These are phyloP conservation scores for Rhizoclosmatium globosum DNA, from an alignment of 192 early-diverging fungal genomes.

Conservation along the genomic window DNA sequence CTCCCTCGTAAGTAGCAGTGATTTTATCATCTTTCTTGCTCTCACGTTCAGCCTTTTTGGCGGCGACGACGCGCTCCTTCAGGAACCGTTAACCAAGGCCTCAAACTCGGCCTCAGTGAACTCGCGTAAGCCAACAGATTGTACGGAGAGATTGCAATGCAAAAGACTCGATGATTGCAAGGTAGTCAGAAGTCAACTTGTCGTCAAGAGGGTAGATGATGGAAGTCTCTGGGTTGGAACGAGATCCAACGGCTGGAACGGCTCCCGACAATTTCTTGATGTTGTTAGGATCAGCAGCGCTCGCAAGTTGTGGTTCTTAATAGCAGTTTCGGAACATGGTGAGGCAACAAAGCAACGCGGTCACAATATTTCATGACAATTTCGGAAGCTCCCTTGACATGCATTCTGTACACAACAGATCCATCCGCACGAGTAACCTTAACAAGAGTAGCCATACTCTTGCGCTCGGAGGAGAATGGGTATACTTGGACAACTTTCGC, in stretches of 20 bases:
- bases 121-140: constrained; percentile 79
- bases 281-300: constrained; percentile 30
- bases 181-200: constrained; percentile 23
- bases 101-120: constrained; percentile 37
- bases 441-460: constrained; percentile 90
- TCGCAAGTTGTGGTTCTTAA: constrained; percentile 49
- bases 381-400: constrained; percentile 88
- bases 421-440: constrained; percentile 48
- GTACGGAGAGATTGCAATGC: constrained; percentile 87
- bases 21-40: not conserved
- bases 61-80: constrained; percentile 23
- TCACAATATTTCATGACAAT: constrained; percentile 38
- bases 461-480: constrained; percentile 92
- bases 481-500: constrained; percentile 66
- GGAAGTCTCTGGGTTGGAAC: constrained; percentile 22
- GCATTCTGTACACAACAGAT: constrained; percentile 64
- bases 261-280: constrained; percentile 1
- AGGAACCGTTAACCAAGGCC: constrained; percentile 28
- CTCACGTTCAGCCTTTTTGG: constrained; percentile 24
- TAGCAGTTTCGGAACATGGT: constrained; percentile 56
- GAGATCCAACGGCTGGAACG: constrained; percentile 19
- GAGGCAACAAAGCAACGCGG: constrained; percentile 24
- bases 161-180: constrained; percentile 70
- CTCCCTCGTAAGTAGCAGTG: not conserved
- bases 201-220: constrained; percentile 24